Conservation (phyloP, 1,139 yeast genomes). For the Yamadazyma taylorii region DNA sequence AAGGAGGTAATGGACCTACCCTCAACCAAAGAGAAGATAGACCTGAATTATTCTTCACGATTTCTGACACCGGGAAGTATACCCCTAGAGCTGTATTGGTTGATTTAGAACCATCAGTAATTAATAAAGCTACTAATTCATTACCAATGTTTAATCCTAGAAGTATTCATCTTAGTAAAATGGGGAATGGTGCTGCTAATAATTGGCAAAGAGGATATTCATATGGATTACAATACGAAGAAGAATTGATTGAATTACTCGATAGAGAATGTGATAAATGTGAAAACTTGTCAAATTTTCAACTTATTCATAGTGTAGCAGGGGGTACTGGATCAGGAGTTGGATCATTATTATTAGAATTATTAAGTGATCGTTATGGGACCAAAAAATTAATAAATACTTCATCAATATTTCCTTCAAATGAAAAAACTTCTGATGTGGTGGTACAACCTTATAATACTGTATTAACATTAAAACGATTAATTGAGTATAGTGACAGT, state of each 20-base stretch:
- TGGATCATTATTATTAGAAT: slow-evolving; percentile 80
- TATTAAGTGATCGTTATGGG: slow-evolving; percentile 72
- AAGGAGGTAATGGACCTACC: slow-evolving; percentile 14
- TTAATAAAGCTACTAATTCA: slow-evolving; percentile 57
- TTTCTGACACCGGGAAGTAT: slow-evolving; percentile 68
- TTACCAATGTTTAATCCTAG: slow-evolving; percentile 81
- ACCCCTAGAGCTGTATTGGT: slow-evolving; percentile 85
- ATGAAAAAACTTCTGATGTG: slow-evolving; percentile 79
- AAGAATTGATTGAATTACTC: slow-evolving; percentile 73
- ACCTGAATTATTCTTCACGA: slow-evolving; percentile 81
- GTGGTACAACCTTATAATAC: slow-evolving; percentile 97
- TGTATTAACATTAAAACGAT: slow-evolving; percentile 72
- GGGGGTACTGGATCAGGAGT: slow-evolving; percentile 98
- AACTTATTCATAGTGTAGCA: slow-evolving; percentile 91
- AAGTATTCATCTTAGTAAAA: slow-evolving; percentile 73
- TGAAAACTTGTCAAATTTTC: slow-evolving; percentile 88
- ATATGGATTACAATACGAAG: slow-evolving; percentile 69
- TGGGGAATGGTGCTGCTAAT: slow-evolving; percentile 92
- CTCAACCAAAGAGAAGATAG: slow-evolving; percentile 58
- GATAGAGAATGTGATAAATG: slow-evolving; percentile 91
- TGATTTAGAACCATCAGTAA: slow-evolving; percentile 90
- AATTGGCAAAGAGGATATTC: slow-evolving; percentile 93
- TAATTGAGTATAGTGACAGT: slow-evolving; percentile 83
- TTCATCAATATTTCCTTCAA: slow-evolving; percentile 81
- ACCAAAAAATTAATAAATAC: slow-evolving; percentile 84